These are phyloP conservation scores for Cercophora samala DNA, from an alignment of 495 filamentous ascomycete genomes.

Conservation along the genomic window DNA sequence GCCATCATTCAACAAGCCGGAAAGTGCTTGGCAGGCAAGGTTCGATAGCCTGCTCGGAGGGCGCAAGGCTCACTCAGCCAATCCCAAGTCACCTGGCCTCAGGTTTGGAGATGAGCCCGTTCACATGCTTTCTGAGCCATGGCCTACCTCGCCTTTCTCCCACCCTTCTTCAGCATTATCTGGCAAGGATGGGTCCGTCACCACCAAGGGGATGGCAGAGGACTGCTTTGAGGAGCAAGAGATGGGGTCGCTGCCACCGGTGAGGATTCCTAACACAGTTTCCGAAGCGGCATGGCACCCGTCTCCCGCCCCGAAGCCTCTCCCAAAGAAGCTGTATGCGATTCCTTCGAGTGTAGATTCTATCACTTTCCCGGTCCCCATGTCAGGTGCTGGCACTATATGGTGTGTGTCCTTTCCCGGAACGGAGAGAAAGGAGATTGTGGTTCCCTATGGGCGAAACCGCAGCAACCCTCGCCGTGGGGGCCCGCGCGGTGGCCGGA, in stretches of 20 bases:
- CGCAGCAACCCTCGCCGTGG: constrained; percentile 50
- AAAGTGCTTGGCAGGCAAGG: constrained; percentile 63
- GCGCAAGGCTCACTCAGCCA: constrained; percentile 53
- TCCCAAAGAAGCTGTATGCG: constrained; percentile 36
- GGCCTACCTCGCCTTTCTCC: constrained; percentile 51
- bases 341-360: constrained; percentile 40
- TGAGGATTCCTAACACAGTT: constrained; percentile 61
- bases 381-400: constrained; percentile 38
- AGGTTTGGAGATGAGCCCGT: constrained; percentile 46
- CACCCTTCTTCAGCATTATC: background rate
- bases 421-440: constrained; percentile 37
- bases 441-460: constrained; percentile 38
- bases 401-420: constrained; percentile 47
- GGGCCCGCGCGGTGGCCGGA: constrained; percentile 29
- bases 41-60: constrained; percentile 65
- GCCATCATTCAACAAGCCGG: constrained; percentile 14
- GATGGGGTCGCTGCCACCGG: constrained; percentile 68
- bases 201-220: constrained; percentile 64
- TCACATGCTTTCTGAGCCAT: background rate
- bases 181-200: constrained; percentile 29
- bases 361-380: constrained; percentile 38
- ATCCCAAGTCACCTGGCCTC: constrained; percentile 52
- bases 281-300: constrained; percentile 53
- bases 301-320: constrained; percentile 38
- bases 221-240: constrained; percentile 82